Conservation (phyloP, 148 eudicot species). For the Diospyros kaki region DNA sequence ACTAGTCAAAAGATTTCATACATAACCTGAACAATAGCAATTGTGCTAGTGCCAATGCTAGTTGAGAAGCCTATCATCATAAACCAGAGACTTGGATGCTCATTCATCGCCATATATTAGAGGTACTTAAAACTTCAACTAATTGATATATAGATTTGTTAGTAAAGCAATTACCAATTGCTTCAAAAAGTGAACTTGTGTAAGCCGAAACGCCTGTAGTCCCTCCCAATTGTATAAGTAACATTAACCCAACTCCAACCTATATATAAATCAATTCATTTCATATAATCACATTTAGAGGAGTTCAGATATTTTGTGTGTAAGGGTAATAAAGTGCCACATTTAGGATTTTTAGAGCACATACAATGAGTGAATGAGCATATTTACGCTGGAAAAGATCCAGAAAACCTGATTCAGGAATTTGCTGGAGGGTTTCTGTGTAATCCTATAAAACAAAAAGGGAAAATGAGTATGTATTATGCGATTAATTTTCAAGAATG, state of each 20-base stretch:
- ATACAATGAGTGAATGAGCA: not conserved
- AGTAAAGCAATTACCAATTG: slow-evolving; percentile 37
- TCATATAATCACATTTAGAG: too few relatives aligned
- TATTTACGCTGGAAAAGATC: too few relatives aligned
- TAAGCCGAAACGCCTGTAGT: slow-evolving; percentile 48
- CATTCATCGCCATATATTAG: too few relatives aligned
- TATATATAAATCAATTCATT: slow-evolving; percentile 7
- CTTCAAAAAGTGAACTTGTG: slow-evolving; percentile 45
- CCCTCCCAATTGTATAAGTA: slow-evolving; percentile 47
- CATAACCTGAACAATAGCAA: slow-evolving; percentile 64
- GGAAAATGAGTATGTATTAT: not conserved
- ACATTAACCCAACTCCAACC: slow-evolving; percentile 57
- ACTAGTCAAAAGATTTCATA: too few relatives aligned
- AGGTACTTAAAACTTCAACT: too few relatives aligned
- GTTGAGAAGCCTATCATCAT: slow-evolving; percentile 44
- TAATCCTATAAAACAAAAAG: slow-evolving; percentile 32
- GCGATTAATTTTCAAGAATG: not conserved
- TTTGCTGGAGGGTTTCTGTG: slow-evolving; percentile 22
- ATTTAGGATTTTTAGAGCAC: not conserved
- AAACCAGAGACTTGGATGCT: not conserved
- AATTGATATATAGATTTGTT: too few relatives aligned
- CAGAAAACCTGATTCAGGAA: slow-evolving; percentile 8
- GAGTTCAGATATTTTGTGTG: not conserved
- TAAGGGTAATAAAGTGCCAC: not conserved
- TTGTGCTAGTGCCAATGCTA: slow-evolving; percentile 38